Percentiles rank a stretch among this genome's conserved stretches.
Conservation (phyloP, 169 alveolate species). For the Blepharisma undulans region DNA sequence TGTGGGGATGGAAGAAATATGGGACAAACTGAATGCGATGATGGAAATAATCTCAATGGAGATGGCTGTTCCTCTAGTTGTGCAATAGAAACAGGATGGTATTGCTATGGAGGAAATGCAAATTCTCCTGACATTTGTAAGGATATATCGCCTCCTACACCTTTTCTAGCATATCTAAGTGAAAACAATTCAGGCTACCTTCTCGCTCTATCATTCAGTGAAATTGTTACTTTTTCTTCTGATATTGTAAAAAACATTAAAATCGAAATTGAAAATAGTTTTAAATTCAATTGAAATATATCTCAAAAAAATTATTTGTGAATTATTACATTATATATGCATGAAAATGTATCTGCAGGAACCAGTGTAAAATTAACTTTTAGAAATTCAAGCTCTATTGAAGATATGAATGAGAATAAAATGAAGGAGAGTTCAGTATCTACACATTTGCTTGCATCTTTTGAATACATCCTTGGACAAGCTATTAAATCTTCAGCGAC, state of each 20-base stretch:
- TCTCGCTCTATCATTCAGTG: neutral
- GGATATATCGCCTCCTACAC: neutral
- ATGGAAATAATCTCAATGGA: neutral
- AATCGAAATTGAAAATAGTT: neutral
- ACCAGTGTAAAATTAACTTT: neutral
- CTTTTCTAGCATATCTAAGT: neutral
- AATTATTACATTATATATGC: neutral
- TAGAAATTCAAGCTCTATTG: neutral
- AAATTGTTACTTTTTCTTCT: neutral
- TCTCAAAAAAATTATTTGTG: no score
- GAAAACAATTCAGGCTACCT: neutral
- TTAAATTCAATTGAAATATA: neutral
- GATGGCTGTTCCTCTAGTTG: neutral
- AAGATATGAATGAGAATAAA: neutral
- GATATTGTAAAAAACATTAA: neutral
- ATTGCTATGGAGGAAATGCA: neutral
- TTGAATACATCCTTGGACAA: neutral
- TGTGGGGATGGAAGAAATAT: neutral
- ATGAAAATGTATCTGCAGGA: neutral
- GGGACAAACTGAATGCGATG: neutral
- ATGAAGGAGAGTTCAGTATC: neutral
- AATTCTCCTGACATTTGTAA: neutral
- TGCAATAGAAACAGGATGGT: neutral
- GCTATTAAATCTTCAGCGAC: neutral
- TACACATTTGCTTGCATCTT: neutral